Percentiles rank a stretch among this genome's conserved stretches.
Evolutionary conservation across 2,329 filamentous ascomycete species (phyloP).

Genomic region (Paraconiothyrium brasiliense): DNA sequence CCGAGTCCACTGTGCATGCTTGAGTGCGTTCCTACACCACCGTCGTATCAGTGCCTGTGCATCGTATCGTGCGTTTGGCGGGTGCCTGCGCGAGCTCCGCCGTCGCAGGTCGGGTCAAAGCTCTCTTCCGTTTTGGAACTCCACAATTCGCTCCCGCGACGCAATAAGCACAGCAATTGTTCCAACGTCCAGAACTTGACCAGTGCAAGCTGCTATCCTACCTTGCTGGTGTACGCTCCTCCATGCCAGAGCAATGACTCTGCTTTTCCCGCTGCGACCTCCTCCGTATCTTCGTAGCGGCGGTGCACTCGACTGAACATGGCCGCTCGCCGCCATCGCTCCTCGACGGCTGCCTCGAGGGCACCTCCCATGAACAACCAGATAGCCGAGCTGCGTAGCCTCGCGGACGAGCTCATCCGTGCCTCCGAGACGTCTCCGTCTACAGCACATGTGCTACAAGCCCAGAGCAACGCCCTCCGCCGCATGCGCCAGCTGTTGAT

Average conservation of each 20-base stretch:
- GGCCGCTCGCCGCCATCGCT: slow-evolving; percentile 48
- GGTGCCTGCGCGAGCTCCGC: slow-evolving; percentile 25
- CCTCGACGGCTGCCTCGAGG: slow-evolving; percentile 50
- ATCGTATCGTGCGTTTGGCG: slow-evolving; percentile 13
- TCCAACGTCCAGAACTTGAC: not conserved
- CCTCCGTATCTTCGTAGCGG: slow-evolving; percentile 27
- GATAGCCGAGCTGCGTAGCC: slow-evolving; percentile 50
- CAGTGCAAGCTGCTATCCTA: not conserved
- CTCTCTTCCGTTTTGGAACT: slow-evolving; percentile 25
- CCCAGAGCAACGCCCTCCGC: slow-evolving; percentile 63
- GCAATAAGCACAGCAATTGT: slow-evolving; percentile 8
- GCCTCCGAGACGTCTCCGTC: slow-evolving; percentile 42
- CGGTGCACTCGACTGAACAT: slow-evolving; percentile 44
- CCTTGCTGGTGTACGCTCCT: not conserved
- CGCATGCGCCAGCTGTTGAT: slow-evolving; percentile 73
- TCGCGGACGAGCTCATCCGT: slow-evolving; percentile 47
- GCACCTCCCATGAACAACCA: slow-evolving; percentile 65
- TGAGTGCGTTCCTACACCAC: slow-evolving; percentile 22
- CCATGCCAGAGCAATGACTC: slow-evolving; percentile 14
- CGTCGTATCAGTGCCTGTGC: slow-evolving; percentile 9
- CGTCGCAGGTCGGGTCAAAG: slow-evolving; percentile 30
- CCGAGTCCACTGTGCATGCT: not conserved
- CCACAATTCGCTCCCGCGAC: slow-evolving; percentile 14
- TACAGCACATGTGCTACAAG: slow-evolving; percentile 43
- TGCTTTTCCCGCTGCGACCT: slow-evolving; percentile 12